Evolutionary conservation across 2,329 filamentous ascomycete genomes (phyloP).

Genomic region (Didymosphaeria variabile): DNA sequence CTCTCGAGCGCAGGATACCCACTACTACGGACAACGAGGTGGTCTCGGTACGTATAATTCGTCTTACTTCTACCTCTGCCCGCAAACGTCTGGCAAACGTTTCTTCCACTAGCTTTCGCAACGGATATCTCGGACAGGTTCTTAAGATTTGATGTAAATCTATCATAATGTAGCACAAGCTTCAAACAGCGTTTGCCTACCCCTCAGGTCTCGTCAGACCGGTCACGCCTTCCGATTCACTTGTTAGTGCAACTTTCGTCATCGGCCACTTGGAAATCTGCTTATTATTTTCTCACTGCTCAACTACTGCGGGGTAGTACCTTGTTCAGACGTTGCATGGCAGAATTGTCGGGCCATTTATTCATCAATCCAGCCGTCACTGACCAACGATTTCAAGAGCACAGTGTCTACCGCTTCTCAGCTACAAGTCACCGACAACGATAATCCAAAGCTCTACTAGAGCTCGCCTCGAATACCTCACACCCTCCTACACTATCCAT

Average conservation of each 20-base stretch:
- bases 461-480: neutral
- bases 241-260: neutral
- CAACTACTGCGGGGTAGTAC: neutral
- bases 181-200: conserved; percentile 9
- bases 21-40: conserved; percentile 2
- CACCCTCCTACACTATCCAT: neutral
- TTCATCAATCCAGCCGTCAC: neutral
- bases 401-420: neutral
- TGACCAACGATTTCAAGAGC: neutral
- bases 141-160: neutral
- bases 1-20: neutral
- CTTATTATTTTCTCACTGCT: neutral
- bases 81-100: neutral
- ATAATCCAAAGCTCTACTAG: neutral
- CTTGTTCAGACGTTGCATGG: no score
- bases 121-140: neutral
- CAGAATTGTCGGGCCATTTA: neutral
- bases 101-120: neutral
- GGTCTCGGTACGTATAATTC: conserved; percentile 1
- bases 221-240: conserved; percentile 21
- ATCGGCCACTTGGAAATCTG: neutral
- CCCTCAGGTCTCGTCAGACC: conserved; percentile 10
- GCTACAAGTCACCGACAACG: neutral
- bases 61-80: neutral
- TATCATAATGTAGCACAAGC: conserved; percentile 24